Percentiles rank a stretch among this genome's conserved stretches.
Evolutionary conservation across 2,329 filamentous ascomycete genomes (phyloP).

Genomic region (Microcyclospora tardicrescens): DNA sequence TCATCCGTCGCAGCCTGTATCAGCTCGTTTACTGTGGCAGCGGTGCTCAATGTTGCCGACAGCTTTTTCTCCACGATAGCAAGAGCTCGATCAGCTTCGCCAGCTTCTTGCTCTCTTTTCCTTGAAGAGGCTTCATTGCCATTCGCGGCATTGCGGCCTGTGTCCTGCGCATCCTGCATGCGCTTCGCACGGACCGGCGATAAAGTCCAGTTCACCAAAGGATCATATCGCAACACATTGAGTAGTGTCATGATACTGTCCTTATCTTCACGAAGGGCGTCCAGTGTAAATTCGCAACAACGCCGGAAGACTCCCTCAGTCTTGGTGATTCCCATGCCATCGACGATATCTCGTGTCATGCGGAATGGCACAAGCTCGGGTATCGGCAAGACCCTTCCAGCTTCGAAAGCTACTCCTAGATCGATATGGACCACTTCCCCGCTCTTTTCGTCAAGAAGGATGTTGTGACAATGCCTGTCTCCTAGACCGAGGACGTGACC

Average conservation of each 20-base stretch:
- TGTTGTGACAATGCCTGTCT: constrained; percentile 93
- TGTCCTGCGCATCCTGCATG: constrained; percentile 52
- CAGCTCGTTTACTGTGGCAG: constrained; percentile 88
- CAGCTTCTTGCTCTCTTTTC: constrained; percentile 42
- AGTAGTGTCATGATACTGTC: constrained; percentile 98
- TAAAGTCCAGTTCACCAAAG: constrained; percentile 88
- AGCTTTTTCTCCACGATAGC: constrained; percentile 94
- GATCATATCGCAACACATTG: constrained; percentile 95
- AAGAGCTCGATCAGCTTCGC: constrained; percentile 81
- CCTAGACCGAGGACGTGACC: constrained; percentile 81
- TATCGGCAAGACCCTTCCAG: constrained; percentile 84
- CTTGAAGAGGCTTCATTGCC: constrained; percentile 24
- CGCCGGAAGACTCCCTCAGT: constrained; percentile 93
- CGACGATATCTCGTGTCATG: constrained; percentile 83
- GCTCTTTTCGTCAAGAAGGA: constrained; percentile 75
- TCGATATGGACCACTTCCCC: constrained; percentile 97
- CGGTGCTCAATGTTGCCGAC: constrained; percentile 83
- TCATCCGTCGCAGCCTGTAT: constrained; percentile 95
- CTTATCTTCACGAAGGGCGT: constrained; percentile 85
- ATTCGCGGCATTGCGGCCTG: constrained; percentile 27
- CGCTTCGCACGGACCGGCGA: constrained; percentile 54
- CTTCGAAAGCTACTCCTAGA: constrained; percentile 91
- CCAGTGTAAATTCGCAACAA: constrained; percentile 96
- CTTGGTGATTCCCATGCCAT: constrained; percentile 90
- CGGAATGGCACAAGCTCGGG: constrained; percentile 95